Evolutionary conservation across 495 filamentous ascomycete genomes (phyloP), one percentile per base, ranked within the genome.

Genomic region (Tuber umbilicatum): DNA sequence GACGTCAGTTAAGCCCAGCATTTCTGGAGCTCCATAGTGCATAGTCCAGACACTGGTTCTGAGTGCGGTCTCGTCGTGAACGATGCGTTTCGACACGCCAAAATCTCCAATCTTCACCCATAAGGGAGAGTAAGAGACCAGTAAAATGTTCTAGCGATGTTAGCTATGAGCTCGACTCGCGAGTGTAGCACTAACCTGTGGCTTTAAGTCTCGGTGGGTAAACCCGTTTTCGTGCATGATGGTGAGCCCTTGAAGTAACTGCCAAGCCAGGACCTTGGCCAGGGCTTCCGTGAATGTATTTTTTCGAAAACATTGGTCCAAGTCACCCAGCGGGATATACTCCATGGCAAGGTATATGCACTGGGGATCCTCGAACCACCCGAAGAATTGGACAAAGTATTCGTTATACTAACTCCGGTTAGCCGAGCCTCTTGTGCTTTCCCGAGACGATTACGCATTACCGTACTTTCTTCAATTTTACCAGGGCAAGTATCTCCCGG

Each of bases 321-420:
- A 69, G 50, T 35, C 69, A 35, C 10, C 72, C 40, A 47, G 55
- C 16, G 67, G 5, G 16, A 73, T 42, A 37, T 73, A 73, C 39
- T 73, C 72, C 72, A 73, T 73, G 5, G 72, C 72, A 42, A 73
- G 55, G 47, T 73, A 73, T 27, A 50, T 42, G 17, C 38, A 68
- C 17, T 68, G 40, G 12, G 67, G 35, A 40, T 73, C 72, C 64
- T 69, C 37, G 14, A 73, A 73, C 72, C 72, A 73, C 6, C 72
- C 72, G n/a, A 73, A 73, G 38, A 73, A 69, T 31, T 69, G 64
- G 41, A 73, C 72, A 73, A 73, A 73, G 39, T 37, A 64, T 41
- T 73, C 7, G 12, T 64, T 27, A 21, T 73, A 69, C 72, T 73
- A 19, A 31, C 12, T 35, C 21, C 10, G 2, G 55, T 73, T 45